Percentiles rank a stretch among this genome's conserved stretches.
phyloP scores from a whole-genome alignment of 805 yeast species.

The Kockiozyma suomiensis region DNA sequence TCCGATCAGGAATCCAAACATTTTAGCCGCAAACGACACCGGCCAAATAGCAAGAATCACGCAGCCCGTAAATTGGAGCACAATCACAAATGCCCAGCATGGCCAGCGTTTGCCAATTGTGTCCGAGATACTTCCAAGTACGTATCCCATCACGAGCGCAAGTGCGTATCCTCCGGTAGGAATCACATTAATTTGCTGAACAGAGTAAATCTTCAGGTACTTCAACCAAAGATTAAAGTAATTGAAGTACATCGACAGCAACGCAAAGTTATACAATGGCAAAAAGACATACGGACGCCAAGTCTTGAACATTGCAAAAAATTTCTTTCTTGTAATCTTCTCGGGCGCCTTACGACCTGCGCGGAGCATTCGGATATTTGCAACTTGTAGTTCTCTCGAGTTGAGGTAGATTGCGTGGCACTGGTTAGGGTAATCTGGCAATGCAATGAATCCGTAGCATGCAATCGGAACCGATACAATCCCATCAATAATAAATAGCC shows the following conservation, averaged over 20 bases:
- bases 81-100: slow-evolving; percentile 18
- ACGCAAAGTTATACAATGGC: slow-evolving; percentile 16
- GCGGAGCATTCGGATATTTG: slow-evolving; percentile 12
- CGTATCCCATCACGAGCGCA: slow-evolving; percentile 39
- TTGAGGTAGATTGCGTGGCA: slow-evolving; percentile 19
- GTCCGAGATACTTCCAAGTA: slow-evolving; percentile 41
- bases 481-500: slow-evolving; percentile 38
- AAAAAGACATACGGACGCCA: slow-evolving; percentile 22
- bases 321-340: slow-evolving; percentile 14
- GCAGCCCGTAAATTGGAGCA: slow-evolving; percentile 26
- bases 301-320: slow-evolving; percentile 4
- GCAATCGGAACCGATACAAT: slow-evolving; percentile 51
- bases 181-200: slow-evolving; percentile 39
- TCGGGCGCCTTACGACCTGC: slow-evolving; percentile 19
- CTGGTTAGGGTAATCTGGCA: slow-evolving; percentile 54
- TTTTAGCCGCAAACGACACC: slow-evolving; percentile 44
- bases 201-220: slow-evolving; percentile 35
- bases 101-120: slow-evolving; percentile 40
- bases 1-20: slow-evolving; percentile 25
- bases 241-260: slow-evolving; percentile 9
- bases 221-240: slow-evolving; percentile 39
- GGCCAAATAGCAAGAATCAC: slow-evolving; percentile 48
- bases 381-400: slow-evolving; percentile 14
- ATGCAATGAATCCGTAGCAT: slow-evolving; percentile 45
- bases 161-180: slow-evolving; percentile 44